phyloP scores from a whole-genome alignment of 495 filamentous ascomycete genomes.

The Neurospora sp. region DNA sequence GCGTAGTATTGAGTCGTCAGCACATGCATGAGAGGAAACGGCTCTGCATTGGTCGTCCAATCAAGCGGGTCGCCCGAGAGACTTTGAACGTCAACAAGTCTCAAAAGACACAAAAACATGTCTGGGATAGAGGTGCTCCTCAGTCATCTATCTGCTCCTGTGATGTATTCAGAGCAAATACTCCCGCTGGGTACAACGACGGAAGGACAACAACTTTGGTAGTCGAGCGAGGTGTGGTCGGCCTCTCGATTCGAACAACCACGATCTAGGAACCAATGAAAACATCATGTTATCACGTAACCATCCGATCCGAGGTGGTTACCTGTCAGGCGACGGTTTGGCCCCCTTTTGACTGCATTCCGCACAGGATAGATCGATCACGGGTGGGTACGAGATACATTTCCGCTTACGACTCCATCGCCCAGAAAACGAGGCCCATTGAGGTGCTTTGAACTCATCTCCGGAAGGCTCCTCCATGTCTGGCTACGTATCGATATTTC shows the following conservation, averaged over 20 bases:
- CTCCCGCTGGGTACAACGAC: neutral
- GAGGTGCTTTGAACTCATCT: neutral
- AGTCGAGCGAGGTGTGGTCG: neutral
- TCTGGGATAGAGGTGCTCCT: neutral
- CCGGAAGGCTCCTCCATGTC: neutral
- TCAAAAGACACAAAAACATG: neutral
- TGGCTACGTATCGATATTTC: neutral
- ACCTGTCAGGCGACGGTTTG: neutral
- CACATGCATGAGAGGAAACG: conserved; percentile 14
- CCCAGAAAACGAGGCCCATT: neutral
- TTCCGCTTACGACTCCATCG: neutral
- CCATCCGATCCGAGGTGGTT: neutral
- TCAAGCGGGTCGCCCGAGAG: neutral
- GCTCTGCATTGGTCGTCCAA: conserved; percentile 12
- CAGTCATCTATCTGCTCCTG: neutral
- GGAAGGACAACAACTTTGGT: neutral
- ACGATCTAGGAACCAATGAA: neutral
- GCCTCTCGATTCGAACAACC: neutral
- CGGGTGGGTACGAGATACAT: neutral
- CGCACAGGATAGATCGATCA: neutral
- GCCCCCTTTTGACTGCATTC: neutral
- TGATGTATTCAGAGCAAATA: neutral
- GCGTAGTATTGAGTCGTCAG: conserved; percentile 11
- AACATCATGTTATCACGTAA: neutral
- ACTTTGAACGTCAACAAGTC: neutral